Evolutionary conservation across 164 flowering plant species (phyloP).

Genomic region (Taxillus chinensis): DNA sequence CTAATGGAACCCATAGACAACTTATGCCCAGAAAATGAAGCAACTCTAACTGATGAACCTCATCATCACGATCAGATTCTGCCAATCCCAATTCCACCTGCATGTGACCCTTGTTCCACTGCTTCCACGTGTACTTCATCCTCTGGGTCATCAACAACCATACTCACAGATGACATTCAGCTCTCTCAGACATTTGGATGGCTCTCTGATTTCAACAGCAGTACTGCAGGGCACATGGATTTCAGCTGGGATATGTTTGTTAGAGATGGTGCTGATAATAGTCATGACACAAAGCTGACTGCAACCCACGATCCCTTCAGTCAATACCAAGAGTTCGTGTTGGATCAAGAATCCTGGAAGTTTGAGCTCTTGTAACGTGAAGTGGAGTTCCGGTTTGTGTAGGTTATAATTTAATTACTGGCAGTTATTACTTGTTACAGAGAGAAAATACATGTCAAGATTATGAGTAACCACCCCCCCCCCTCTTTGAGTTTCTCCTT

Average conservation of each 20-base stretch:
- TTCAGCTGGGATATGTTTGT: constrained; percentile 34
- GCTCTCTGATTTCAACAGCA: constrained; percentile 15
- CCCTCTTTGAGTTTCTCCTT: too few species aligned
- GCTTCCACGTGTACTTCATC: constrained; percentile 23
- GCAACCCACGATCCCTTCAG: constrained; percentile 9
- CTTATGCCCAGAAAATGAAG: constrained; percentile 52
- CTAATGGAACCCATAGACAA: constrained; percentile 15
- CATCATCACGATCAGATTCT: constrained; percentile 42
- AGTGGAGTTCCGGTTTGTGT: background rate
- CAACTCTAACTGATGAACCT: constrained; percentile 50
- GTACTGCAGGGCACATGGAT: constrained; percentile 10
- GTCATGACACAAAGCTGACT: constrained; percentile 13
- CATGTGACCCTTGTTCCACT: constrained; percentile 11
- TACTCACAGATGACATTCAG: constrained; percentile 16
- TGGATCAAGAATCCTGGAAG: constrained; percentile 40
- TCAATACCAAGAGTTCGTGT: constrained; percentile 19
- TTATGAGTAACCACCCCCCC: too few species aligned
- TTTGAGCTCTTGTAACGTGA: constrained; percentile 24
- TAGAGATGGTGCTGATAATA: constrained; percentile 27
- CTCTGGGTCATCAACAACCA: constrained; percentile 15
- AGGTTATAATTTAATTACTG: constrained; percentile 9
- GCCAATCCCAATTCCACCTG: constrained; percentile 20
- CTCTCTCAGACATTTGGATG: constrained; percentile 21
- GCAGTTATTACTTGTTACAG: too few species aligned
- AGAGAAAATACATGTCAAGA: too few species aligned